Evolutionary conservation across 2,329 filamentous ascomycete genomes (phyloP).

Genomic region (Xylaria sp.): DNA sequence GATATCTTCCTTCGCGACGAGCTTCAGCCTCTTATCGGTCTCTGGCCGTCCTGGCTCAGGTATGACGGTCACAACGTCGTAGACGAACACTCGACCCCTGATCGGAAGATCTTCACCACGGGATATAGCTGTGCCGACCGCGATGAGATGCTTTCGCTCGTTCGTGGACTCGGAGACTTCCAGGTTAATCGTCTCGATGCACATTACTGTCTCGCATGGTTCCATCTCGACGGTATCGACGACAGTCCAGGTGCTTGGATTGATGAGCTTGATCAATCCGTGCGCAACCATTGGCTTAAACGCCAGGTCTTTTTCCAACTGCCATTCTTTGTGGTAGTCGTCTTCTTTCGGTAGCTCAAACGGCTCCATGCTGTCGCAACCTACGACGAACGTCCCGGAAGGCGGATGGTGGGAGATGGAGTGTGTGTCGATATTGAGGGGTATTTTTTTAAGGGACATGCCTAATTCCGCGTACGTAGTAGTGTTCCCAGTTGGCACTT

Average conservation of each 20-base stretch:
- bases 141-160: conserved; percentile 79
- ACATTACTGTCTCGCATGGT: conserved; percentile 74
- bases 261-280: conserved; percentile 77
- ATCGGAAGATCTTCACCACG: conserved; percentile 89
- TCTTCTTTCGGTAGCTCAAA: conserved; percentile 89
- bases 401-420: conserved; percentile 76
- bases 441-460: conserved; percentile 73
- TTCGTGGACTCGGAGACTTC: conserved; percentile 91
- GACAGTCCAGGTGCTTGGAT: conserved; percentile 73
- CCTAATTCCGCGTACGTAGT: conserved; percentile 75
- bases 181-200: conserved; percentile 79
- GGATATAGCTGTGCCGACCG: conserved; percentile 82
- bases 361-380: conserved; percentile 66
- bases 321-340: conserved; percentile 80
- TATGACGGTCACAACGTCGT: conserved; percentile 89
- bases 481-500: conserved; percentile 64
- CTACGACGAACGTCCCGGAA: conserved; percentile 75
- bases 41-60: conserved; percentile 85
- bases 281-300: conserved; percentile 71
- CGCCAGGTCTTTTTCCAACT: conserved; percentile 66
- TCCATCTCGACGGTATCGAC: conserved; percentile 78
- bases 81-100: conserved; percentile 83
- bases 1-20: conserved; percentile 87
- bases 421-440: conserved; percentile 70
- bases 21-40: conserved; percentile 81